These are phyloP conservation scores for Colletotrichum lini DNA, from an alignment of 2,329 filamentous ascomycete species.

Conservation along the genomic window DNA sequence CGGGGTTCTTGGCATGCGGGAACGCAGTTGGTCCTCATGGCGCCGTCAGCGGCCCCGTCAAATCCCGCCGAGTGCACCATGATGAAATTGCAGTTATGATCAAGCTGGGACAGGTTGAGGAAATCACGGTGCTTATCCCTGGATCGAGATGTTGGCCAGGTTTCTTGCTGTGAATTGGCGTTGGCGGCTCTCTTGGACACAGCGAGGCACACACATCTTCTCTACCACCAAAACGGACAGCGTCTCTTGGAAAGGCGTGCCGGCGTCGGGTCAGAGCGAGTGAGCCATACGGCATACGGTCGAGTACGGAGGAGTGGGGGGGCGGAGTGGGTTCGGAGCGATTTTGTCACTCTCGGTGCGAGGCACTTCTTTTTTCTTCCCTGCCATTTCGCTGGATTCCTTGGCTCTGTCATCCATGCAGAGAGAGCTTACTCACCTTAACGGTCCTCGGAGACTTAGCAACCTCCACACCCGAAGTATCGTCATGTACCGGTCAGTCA, in stretches of 20 bases:
- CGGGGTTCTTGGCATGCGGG: constrained; percentile 26
- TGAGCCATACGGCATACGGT: constrained; percentile 15
- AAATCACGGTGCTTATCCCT: constrained; percentile 2
- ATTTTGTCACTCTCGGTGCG: constrained; percentile 26
- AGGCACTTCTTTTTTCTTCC: not conserved
- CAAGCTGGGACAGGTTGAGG: constrained; percentile 7
- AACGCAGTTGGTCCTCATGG: constrained; percentile 15
- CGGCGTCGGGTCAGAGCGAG: not conserved
- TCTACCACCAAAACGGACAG: not conserved
- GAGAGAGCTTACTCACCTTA: constrained; percentile 41
- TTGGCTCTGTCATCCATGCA: constrained; percentile 34
- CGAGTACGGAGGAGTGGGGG: constrained; percentile 31
- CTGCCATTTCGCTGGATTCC: constrained; percentile 5
- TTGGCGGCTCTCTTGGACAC: constrained; percentile 2
- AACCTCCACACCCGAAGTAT: constrained; percentile 39
- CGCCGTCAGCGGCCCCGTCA: constrained; percentile 26
- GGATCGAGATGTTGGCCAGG: not conserved
- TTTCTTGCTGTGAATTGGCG: not conserved
- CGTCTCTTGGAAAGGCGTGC: not conserved
- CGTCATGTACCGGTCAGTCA: constrained; percentile 35
- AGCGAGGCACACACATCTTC: not conserved
- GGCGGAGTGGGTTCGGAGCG: constrained; percentile 19
- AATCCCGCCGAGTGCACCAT: constrained; percentile 27
- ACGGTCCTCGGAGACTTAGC: constrained; percentile 32
- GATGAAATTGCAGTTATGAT: constrained; percentile 12